A percentile compares a stretch with the other conserved stretches of the same genome.
Evolutionary conservation across 2,329 filamentous ascomycete genomes (phyloP).

Genomic region (Venturia effusa): DNA sequence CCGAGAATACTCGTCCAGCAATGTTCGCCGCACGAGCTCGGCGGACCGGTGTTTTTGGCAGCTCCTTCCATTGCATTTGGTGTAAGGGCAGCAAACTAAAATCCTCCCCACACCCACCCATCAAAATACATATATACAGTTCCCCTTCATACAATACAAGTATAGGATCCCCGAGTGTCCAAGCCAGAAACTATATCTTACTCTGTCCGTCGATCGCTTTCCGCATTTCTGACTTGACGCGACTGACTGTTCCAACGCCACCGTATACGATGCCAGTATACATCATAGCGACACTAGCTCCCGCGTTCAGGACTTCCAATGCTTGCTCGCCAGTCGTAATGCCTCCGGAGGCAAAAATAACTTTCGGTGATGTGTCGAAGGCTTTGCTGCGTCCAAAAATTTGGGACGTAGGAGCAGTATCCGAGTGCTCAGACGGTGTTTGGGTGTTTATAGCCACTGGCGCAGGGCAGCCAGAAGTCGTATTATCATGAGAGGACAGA

Average conservation of each 20-base stretch:
- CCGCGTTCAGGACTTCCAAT: constrained; percentile 69
- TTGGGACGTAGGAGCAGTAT: neutral
- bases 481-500: neutral
- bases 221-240: constrained; percentile 39
- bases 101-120: neutral
- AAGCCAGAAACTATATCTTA: neutral
- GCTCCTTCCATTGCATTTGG: too few relatives aligned
- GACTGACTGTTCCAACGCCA: constrained; percentile 48
- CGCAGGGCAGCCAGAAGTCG: neutral
- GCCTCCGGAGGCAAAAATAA: constrained; percentile 87
- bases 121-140: neutral
- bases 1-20: too few relatives aligned
- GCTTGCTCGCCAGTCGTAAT: constrained; percentile 85
- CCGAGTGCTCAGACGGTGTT: neutral
- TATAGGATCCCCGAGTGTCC: neutral
- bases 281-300: constrained; percentile 81
- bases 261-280: constrained; percentile 69
- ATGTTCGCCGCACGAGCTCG: too few relatives aligned
- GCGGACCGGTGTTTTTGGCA: too few relatives aligned
- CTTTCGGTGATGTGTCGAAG: constrained; percentile 44
- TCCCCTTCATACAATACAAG: neutral
- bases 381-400: constrained; percentile 2
- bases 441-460: constrained; percentile 2
- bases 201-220: constrained; percentile 2
- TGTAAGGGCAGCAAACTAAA: too few relatives aligned